Conservation (phyloP, 345 rosid genomes). For the Boechera retrofracta region DNA sequence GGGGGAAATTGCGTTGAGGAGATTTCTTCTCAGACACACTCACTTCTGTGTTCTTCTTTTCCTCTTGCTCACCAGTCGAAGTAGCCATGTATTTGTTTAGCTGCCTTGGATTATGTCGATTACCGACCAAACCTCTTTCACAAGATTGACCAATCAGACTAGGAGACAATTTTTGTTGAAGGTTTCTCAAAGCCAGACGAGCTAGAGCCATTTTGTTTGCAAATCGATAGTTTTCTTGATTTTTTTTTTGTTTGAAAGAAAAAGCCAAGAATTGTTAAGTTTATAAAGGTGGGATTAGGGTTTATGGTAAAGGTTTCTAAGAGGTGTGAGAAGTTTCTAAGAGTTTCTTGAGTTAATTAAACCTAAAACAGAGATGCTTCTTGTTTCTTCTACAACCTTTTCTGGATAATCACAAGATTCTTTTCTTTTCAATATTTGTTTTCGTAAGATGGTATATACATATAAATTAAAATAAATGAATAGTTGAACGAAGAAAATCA, state of each 20-base stretch:
- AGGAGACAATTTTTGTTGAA: conserved; percentile 51
- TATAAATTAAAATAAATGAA: background rate
- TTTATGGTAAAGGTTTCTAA: conserved; percentile 26
- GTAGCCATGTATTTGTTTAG: conserved; percentile 55
- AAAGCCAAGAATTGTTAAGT: conserved; percentile 2
- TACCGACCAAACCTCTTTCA: conserved; percentile 34
- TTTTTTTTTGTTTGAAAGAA: conserved; percentile 17
- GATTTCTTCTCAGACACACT: conserved; percentile 53
- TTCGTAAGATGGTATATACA: background rate
- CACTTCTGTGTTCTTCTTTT: conserved; percentile 50
- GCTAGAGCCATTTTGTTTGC: conserved; percentile 60
- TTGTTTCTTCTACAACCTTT: conserved; percentile 39
- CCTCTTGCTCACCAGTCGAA: conserved; percentile 43
- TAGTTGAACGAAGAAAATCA: background rate
- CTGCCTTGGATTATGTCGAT: conserved; percentile 37
- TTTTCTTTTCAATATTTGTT: background rate
- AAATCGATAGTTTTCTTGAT: background rate
- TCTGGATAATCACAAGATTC: conserved; percentile 36
- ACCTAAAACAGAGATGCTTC: conserved; percentile 22
- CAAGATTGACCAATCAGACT: conserved; percentile 23
- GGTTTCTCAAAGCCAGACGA: conserved; percentile 63
- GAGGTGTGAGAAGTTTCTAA: conserved; percentile 53
- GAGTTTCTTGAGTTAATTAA: conserved; percentile 48
- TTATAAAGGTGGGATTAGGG: conserved; percentile 28
- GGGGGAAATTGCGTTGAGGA: conserved; percentile 41